Base-by-base conservation (phyloP, 2,329 filamentous ascomycete genomes). In the Phyllosticta citriasiana region DNA sequence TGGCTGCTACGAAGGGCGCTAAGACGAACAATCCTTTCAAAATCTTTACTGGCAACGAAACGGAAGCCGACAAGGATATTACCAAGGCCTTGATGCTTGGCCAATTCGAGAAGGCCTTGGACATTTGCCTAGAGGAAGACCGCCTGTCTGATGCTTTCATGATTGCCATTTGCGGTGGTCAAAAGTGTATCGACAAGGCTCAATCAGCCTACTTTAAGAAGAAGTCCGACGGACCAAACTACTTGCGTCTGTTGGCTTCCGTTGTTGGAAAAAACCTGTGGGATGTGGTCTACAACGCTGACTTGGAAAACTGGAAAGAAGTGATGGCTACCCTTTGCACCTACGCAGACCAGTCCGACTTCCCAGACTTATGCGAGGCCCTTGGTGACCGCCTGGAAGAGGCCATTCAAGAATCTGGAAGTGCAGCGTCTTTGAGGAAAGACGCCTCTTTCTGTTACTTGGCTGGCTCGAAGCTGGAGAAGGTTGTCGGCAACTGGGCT, bases 401-500 rank as follows among this genome's bases (percentile, higher is more conserved):
- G 70, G 78, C 82, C 25, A 76, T 82, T 55, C 77, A 78, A 55
- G 72, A 72, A 8, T 72, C 77, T 63, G 75, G 76, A 56, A 73
- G 71, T 7, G 16, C 40, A n/a, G 40, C 6, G 7, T 47, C 40
- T 47, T 74, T 78, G 57, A 84, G 90, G 64, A 93, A 96, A 73
- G 90, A 99, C 74, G 94, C 94, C 35, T 92, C 91, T 0, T 96
- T 99, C 82, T 99, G 95, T 76, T 99, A 92, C 75, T 79, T 99
- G 64, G 91, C 93, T 53, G 93, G 94, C 63, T 96, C 93, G 19
- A 97, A 97, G 77, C 82, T 99, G 4, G 93, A 99, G 75, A 99
- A 99, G 82, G 93, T 97, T 25, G 89, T 97, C 54, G 83, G 83
- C 40, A 97, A 97, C 70, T 99, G 94, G 94, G 87, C 93, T 59